Evolutionary conservation across 352 stramenopile genomes (phyloP), one percentile per base, ranked within the genome.

Genomic region (Phytopythium helicoides): DNA sequence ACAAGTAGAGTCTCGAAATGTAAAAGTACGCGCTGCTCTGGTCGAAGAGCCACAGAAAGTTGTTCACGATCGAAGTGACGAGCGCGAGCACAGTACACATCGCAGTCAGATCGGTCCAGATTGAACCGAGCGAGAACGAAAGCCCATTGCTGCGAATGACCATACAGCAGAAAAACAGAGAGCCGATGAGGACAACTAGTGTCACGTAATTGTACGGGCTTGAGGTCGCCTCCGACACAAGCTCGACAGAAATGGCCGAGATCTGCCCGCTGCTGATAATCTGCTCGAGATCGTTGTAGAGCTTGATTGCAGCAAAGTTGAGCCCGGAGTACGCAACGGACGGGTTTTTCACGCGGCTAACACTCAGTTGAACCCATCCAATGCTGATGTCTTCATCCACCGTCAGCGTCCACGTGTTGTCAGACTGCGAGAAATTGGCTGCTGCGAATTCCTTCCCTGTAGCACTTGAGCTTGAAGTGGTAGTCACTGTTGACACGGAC

Each of bases 131-230:
- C 15, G 78, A 90, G 66, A 95, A 92, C 18, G 81, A 73, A 5
- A 95, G 66, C 0, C 85, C 85, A 52, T 95, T 89, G 52, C 81
- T 89, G 16, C 75, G 78, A 52, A 95, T 92, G 38, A 89, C 84
- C 12, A 92, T 66, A 28, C 76, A 80, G 55, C 85, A 95, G 47
- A 95, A 95, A 2, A 87, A 58, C 28, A 95, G 64, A 26, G 81
- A 87, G 7, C 82, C 76, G 33, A 90, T 77, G n/a, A 95, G 66
- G 18, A 95, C 73, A 33, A 93, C 85, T 60, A 95, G 86, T 1
- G 82, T 91, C 25, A 95, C 82, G 65, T 92, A 95, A 46, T 91
- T 95, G 69, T 95, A 95, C 53, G 85, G 83, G 57, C 85, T 93
- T 16, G 75, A 67, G n/a, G 64, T 80, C 6, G 81, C 67, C 12